phyloP scores from a whole-genome alignment of 1,284 basidiomycete genomes.

The Grifola frondosa region DNA sequence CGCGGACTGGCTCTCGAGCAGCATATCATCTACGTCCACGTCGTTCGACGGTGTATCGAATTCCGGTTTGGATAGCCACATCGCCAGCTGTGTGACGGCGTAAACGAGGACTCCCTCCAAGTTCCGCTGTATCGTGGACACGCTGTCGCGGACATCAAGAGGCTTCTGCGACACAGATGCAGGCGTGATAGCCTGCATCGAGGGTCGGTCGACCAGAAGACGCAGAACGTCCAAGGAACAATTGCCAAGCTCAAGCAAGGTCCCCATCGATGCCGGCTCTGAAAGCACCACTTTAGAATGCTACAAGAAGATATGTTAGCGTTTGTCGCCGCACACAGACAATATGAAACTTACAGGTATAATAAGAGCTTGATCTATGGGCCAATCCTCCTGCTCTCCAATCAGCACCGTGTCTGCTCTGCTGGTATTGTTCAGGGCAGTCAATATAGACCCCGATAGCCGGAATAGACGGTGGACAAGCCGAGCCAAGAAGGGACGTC shows the following conservation, averaged over 20 bases:
- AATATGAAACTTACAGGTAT: constrained; percentile 60
- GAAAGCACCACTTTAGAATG: constrained; percentile 78
- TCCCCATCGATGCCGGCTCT: constrained; percentile 78
- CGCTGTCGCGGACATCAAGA: constrained; percentile 57
- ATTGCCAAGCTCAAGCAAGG: constrained; percentile 73
- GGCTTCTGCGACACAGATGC: constrained; percentile 40
- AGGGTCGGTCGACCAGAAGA: constrained; percentile 55
- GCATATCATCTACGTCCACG: constrained; percentile 42
- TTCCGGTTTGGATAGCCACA: constrained; percentile 72
- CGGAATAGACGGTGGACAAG: constrained; percentile 70
- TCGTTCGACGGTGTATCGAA: constrained; percentile 47
- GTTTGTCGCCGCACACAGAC: not conserved
- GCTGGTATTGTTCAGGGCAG: constrained; percentile 71
- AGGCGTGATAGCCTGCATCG: constrained; percentile 49
- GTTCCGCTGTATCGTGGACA: constrained; percentile 53
- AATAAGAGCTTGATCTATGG: constrained; percentile 62
- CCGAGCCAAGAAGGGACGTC: constrained; percentile 68
- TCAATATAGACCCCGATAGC: constrained; percentile 66
- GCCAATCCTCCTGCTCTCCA: constrained; percentile 70
- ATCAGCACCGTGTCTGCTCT: constrained; percentile 68
- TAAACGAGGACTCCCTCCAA: constrained; percentile 77
- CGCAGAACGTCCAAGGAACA: constrained; percentile 69
- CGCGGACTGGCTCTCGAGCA: constrained; percentile 20
- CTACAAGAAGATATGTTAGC: constrained; percentile 39
- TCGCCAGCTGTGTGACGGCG: constrained; percentile 71